Evolutionary conservation across 768 basidiomycete genomes (phyloP).

Genomic region (Boletus subparvulus): DNA sequence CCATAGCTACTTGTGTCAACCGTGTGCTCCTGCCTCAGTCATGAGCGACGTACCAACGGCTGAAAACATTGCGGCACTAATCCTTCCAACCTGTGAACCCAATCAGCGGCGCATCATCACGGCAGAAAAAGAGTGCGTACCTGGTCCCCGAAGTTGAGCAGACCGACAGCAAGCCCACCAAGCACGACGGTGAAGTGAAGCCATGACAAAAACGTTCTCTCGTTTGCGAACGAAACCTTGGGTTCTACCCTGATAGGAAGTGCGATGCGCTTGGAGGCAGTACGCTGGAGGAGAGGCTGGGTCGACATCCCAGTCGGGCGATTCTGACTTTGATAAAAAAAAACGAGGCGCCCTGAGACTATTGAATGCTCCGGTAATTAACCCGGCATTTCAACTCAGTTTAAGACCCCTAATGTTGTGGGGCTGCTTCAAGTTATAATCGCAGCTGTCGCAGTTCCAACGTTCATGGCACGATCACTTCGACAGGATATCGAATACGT

Average conservation of each 20-base stretch:
- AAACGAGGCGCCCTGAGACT: too few relatives aligned
- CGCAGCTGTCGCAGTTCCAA: neutral
- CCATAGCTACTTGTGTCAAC: slow-evolving; percentile 66
- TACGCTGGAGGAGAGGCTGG: slow-evolving; percentile 94
- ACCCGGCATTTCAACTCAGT: slow-evolving; percentile 14
- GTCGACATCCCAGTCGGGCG: slow-evolving; percentile 51
- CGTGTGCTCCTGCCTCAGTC: neutral
- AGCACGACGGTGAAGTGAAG: slow-evolving; percentile 97
- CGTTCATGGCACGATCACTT: slow-evolving; percentile 11
- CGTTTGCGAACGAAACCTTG: slow-evolving; percentile 93
- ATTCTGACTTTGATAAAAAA: neutral
- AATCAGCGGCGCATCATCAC: neutral
- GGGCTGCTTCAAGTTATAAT: slow-evolving; percentile 7
- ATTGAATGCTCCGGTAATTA: slow-evolving; percentile 1
- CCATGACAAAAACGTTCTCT: slow-evolving; percentile 97
- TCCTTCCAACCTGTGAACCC: slow-evolving; percentile 75
- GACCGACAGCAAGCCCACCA: slow-evolving; percentile 91
- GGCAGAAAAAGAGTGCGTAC: slow-evolving; percentile 36
- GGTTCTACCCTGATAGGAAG: slow-evolving; percentile 92
- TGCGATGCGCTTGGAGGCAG: slow-evolving; percentile 91
- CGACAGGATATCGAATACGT: slow-evolving; percentile 28
- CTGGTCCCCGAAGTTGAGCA: slow-evolving; percentile 98
- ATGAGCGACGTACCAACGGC: slow-evolving; percentile 66
- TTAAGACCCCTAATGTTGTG: slow-evolving; percentile 5
- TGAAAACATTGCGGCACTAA: slow-evolving; percentile 96